Evolutionary conservation across 2,329 filamentous ascomycete genomes (phyloP).

Genomic region (Lomentospora prolificans): DNA sequence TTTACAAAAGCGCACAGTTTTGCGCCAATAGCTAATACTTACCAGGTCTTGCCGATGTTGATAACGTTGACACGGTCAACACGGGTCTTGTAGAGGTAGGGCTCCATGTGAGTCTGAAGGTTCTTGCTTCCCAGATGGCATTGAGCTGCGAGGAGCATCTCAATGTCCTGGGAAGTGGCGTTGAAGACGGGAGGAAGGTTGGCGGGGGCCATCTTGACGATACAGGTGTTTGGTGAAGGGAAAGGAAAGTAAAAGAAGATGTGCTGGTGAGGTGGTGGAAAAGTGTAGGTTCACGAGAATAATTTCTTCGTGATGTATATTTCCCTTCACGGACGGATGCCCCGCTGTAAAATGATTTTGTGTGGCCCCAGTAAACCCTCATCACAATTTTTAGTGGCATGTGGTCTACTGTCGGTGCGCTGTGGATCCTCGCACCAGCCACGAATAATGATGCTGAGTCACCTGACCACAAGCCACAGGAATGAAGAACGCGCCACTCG

Average conservation of each 20-base stretch:
- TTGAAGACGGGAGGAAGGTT: slow-evolving; percentile 95
- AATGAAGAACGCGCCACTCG: neutral
- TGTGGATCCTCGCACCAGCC: neutral
- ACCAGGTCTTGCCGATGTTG: slow-evolving; percentile 99
- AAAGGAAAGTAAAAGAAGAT: neutral
- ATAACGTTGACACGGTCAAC: slow-evolving; percentile 97
- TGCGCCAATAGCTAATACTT: slow-evolving; percentile 27
- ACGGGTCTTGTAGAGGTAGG: slow-evolving; percentile 99
- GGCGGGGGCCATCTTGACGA: slow-evolving; percentile 78
- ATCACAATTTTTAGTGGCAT: slow-evolving; percentile 2
- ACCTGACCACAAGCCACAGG: neutral
- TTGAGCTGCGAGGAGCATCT: slow-evolving; percentile 97
- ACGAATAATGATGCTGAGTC: neutral
- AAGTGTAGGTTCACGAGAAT: slow-evolving; percentile 3
- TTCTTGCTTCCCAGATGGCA: slow-evolving; percentile 98
- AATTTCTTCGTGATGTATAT: slow-evolving; percentile 5
- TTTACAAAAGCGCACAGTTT: no score
- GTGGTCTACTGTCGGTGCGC: neutral
- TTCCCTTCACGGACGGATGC: slow-evolving; percentile 1
- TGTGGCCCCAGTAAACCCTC: slow-evolving; percentile 8
- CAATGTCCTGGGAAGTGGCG: slow-evolving; percentile 95
- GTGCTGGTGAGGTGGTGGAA: neutral
- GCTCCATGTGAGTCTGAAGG: slow-evolving; percentile 98
- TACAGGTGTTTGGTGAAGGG: neutral
- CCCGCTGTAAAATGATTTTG: slow-evolving; percentile 7